A percentile compares a stretch with the other conserved stretches of the same genome.
Evolutionary conservation across 805 yeast species (phyloP).

Genomic region (Candida oleophila): DNA sequence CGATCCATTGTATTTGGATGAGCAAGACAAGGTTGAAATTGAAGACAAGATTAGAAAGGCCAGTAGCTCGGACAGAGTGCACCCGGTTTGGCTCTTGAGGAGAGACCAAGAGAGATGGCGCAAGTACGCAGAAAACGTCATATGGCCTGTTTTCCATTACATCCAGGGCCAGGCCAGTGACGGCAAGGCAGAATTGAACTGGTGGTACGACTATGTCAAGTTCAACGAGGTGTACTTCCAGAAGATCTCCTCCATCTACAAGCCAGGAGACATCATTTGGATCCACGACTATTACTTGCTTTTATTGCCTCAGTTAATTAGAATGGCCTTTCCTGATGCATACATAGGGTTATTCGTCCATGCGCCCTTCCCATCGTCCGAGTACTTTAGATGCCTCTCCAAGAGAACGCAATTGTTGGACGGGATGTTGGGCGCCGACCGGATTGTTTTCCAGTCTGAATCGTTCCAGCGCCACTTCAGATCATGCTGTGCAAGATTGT

Average conservation of each 20-base stretch:
- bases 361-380: conserved; percentile 93
- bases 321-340: conserved; percentile 74
- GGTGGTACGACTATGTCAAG: conserved; percentile 86
- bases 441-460: conserved; percentile 81
- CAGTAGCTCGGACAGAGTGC: conserved; percentile 53
- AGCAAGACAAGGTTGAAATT: conserved; percentile 51
- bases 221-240: conserved; percentile 90
- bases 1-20: conserved; percentile 62
- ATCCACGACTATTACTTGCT: conserved; percentile 86
- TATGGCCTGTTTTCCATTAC: conserved; percentile 96
- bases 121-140: conserved; percentile 79
- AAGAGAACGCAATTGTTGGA: conserved; percentile 79
- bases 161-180: conserved; percentile 75
- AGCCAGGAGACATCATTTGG: conserved; percentile 91
- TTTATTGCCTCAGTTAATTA: conserved; percentile 76
- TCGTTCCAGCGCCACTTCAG: conserved; percentile 89
- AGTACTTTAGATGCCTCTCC: conserved; percentile 86
- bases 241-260: conserved; percentile 66
- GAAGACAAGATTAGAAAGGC: conserved; percentile 48
- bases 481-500: conserved; percentile 81
- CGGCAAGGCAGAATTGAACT: conserved; percentile 63
- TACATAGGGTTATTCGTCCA: conserved; percentile 79
- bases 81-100: conserved; percentile 87
- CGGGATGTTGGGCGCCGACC: conserved; percentile 89
- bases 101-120: conserved; percentile 84